Conservation (phyloP, 106 monocot genomes). For the Agapanthus africanus region DNA sequence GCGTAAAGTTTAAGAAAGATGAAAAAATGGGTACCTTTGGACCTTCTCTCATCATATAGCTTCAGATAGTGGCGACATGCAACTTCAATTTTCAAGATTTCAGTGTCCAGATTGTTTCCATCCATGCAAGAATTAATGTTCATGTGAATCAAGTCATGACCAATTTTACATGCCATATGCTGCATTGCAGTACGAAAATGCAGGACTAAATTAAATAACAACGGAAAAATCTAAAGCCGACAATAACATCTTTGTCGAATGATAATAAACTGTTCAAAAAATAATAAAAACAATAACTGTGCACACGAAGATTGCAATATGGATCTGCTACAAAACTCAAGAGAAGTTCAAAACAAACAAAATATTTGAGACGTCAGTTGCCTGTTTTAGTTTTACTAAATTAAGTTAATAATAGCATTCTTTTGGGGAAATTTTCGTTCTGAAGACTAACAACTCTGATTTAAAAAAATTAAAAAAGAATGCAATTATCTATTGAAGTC, state of each 20-base stretch:
- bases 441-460: not conserved
- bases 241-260: not conserved
- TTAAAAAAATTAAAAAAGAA: not conserved
- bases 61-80: slow-evolving; percentile 62
- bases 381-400: not conserved
- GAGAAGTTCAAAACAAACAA: not conserved
- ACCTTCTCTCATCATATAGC: slow-evolving; percentile 51
- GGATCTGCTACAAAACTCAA: not conserved
- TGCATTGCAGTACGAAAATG: slow-evolving; percentile 26
- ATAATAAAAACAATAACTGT: too few relatives aligned
- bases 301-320: not conserved
- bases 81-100: slow-evolving; percentile 55
- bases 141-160: slow-evolving; percentile 34
- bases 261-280: not conserved
- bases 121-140: slow-evolving; percentile 45
- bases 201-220: not conserved
- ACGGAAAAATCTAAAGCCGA: not conserved
- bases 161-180: slow-evolving; percentile 51
- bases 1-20: not conserved
- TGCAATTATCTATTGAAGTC: not conserved
- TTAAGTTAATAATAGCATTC: too few relatives aligned
- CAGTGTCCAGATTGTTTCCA: slow-evolving; percentile 35
- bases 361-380: not conserved
- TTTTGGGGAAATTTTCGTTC: too few relatives aligned
- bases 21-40: slow-evolving; percentile 51